A percentile compares a stretch with the other conserved stretches of the same genome.
Evolutionary conservation across 108 stramenopile genomes (phyloP).

Genomic region (Cyclotella distinguenda): DNA sequence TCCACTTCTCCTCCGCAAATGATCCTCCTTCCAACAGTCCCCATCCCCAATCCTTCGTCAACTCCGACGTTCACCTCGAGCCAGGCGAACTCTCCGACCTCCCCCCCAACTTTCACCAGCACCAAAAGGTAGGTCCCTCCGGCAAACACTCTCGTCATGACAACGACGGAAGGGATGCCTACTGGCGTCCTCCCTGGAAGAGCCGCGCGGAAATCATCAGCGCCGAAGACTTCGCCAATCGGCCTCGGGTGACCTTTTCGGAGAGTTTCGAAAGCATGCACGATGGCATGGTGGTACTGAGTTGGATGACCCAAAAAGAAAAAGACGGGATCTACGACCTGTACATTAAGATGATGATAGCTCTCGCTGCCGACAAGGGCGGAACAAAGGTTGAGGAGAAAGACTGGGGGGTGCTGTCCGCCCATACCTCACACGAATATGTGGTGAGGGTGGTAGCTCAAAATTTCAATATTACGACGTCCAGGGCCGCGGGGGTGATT

Average conservation of each 20-base stretch:
- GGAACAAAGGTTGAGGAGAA: conserved; percentile 7
- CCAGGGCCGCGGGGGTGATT: conserved; percentile 72
- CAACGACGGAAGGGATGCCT: conserved; percentile 56
- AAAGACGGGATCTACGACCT: conserved; percentile 56
- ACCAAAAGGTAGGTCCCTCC: conserved; percentile 8
- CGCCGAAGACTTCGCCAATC: conserved; percentile 79
- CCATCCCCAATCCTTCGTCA: conserved; percentile 45
- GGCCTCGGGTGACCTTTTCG: conserved; percentile 71
- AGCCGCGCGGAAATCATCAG: conserved; percentile 56
- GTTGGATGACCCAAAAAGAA: conserved; percentile 68
- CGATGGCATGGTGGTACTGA: conserved; percentile 70
- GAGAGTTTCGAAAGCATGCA: conserved; percentile 62
- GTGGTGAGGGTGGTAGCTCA: conserved; percentile 72
- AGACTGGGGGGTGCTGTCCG: conserved; percentile 30
- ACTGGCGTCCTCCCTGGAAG: conserved; percentile 64
- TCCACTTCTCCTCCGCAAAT: conserved; percentile 14
- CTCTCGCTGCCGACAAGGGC: conserved; percentile 16
- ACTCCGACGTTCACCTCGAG: conserved; percentile 31
- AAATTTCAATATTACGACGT: conserved; percentile 66
- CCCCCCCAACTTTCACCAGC: conserved; percentile 37
- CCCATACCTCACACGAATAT: conserved; percentile 82
- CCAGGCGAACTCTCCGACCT: conserved; percentile 39
- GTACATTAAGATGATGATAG: conserved; percentile 70
- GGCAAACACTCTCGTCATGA: conserved; percentile 18
- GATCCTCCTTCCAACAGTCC: background rate